Base-by-base conservation (phyloP, 169 alveolate species). In the Plasmodium gonderi region DNA sequence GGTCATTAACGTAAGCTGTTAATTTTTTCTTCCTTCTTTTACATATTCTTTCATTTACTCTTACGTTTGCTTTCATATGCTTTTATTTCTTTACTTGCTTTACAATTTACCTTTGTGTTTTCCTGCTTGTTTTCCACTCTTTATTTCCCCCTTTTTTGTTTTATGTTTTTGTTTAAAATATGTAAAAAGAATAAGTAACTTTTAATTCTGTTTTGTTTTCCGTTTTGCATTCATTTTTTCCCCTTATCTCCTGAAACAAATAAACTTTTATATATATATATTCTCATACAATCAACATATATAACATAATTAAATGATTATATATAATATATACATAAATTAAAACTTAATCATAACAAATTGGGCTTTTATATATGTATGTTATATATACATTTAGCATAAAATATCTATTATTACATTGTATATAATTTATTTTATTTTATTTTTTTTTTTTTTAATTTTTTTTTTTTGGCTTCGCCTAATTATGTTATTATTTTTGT, bases 161-260 rank as follows among this genome's bases (percentile, higher is more conserved):
- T 20, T 60, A 60, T 60, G 9, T 36, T 60, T 60, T 60, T 60
- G 26, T 60, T 29, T 60, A 23, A 60, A 60, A 60, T 14, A 60
- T 5, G 72, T 60, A 60, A 23, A 20, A 60, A 23, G 26, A 29
- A n/a, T 20, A n/a, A 29, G 17, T 60, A 23, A 60, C 72, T 23
- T 60, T 60, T 60, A 29, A 60, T 60, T 60, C 26, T n/a, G 72
- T 36, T 60, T 60, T 20, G 72, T 60, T 60, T 60, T 36, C 72
- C 72, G 14, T 11, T 60, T 20, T 60, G 72, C 26, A 23, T 60
- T 60, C 72, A 23, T 60, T n/a, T 60, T 60, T 29, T 60, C 26
- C 72, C 72, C 26, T 60, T 38, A 45, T 74, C 33, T 45, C 80
- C 80, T 74, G 69, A 74, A 74, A 74, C 67, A 74, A 45, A 74